phyloP scores from a whole-genome alignment of 495 filamentous ascomycete species.

The Staphylotrichum longicolle region DNA sequence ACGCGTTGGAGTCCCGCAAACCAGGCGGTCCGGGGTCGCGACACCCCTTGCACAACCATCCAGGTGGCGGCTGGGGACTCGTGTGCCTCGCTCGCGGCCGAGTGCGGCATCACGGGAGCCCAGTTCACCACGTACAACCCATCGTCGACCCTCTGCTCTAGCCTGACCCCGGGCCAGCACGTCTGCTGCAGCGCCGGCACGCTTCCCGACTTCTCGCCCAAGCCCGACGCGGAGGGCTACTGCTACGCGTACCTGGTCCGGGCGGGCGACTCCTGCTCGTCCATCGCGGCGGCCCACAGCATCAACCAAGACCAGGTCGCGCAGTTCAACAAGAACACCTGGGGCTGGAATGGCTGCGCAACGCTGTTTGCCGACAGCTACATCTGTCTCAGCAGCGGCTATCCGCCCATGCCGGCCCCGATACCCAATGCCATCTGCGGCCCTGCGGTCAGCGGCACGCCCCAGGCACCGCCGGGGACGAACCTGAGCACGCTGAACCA shows the following conservation, averaged over 20 bases:
- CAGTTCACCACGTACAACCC: slow-evolving; percentile 46
- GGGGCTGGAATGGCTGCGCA: slow-evolving; percentile 51
- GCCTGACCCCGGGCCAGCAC: slow-evolving; percentile 34
- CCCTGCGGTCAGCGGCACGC: slow-evolving; percentile 37
- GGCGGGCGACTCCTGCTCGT: slow-evolving; percentile 36
- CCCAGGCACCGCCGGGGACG: slow-evolving; percentile 11
- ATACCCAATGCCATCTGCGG: not conserved
- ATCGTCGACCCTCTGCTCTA: slow-evolving; percentile 35
- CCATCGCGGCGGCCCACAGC: slow-evolving; percentile 29
- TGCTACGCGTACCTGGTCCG: slow-evolving; percentile 42
- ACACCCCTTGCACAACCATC: slow-evolving; percentile 22
- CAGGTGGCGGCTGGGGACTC: slow-evolving; percentile 32
- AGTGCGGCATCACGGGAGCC: slow-evolving; percentile 42
- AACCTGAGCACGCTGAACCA: slow-evolving; percentile 31
- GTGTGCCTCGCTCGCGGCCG: slow-evolving; percentile 38
- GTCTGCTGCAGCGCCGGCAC: slow-evolving; percentile 50
- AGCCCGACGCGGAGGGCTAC: slow-evolving; percentile 41
- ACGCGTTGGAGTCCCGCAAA: no score
- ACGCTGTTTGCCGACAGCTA: slow-evolving; percentile 21
- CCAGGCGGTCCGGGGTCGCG: no score
- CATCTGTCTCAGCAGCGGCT: not conserved
- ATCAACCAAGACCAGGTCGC: slow-evolving; percentile 39
- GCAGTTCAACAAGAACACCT: slow-evolving; percentile 46
- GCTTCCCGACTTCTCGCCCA: slow-evolving; percentile 40
- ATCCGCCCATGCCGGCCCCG: not conserved